phyloP scores from a whole-genome alignment of 1,284 basidiomycete genomes.

The Pterulicium gracile region DNA sequence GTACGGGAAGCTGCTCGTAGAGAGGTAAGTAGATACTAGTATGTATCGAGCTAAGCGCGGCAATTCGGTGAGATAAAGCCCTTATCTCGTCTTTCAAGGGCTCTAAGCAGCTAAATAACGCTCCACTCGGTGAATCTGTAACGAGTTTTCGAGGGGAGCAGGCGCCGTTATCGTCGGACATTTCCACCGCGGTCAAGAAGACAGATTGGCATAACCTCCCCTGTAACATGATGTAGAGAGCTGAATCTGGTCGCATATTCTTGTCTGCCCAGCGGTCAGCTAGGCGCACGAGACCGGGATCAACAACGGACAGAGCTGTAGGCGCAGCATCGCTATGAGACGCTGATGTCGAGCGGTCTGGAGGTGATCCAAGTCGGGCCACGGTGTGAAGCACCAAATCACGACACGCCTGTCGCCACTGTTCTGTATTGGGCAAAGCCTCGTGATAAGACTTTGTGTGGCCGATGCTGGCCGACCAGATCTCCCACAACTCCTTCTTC shows the following conservation, averaged over 20 bases:
- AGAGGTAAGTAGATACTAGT: constrained; percentile 61
- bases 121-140: constrained; percentile 16
- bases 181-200: constrained; percentile 43
- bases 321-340: constrained; percentile 3
- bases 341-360: constrained; percentile 6
- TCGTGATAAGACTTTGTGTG: neutral
- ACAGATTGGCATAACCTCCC: constrained; percentile 54
- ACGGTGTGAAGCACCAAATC: neutral
- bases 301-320: no score
- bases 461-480: neutral
- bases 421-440: neutral
- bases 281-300: constrained; percentile 39
- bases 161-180: constrained; percentile 35
- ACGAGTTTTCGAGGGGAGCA: no score
- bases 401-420: neutral
- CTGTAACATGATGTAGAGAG: constrained; percentile 48
- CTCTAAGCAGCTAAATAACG: constrained; percentile 50
- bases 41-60: constrained; percentile 61
- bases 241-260: constrained; percentile 44
- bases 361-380: constrained; percentile 12
- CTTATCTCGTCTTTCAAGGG: constrained; percentile 59
- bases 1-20: constrained; percentile 59
- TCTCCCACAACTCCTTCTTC: neutral
- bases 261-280: constrained; percentile 55
- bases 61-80: constrained; percentile 54